Conservation (phyloP, 441 rosid species). For the Geranium incanum region DNA sequence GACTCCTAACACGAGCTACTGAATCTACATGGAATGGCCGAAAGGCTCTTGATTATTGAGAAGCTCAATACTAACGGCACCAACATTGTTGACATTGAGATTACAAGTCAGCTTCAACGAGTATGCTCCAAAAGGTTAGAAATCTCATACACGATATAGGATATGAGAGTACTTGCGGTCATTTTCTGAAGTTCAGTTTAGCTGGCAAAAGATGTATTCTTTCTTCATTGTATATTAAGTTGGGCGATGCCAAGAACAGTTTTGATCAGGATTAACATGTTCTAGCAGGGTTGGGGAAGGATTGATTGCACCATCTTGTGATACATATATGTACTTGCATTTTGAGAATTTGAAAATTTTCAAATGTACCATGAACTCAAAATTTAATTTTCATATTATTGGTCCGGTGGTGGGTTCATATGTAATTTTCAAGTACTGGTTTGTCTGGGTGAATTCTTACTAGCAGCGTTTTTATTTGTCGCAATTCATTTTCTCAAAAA, state of each 20-base stretch:
- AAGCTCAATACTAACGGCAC: constrained; percentile 16
- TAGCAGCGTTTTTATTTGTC: too few species aligned
- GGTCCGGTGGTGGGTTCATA: too few species aligned
- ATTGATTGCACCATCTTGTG: too few species aligned
- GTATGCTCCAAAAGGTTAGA: too few species aligned
- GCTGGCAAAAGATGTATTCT: constrained; percentile 19
- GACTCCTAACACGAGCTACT: not conserved
- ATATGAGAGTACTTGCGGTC: constrained; percentile 12
- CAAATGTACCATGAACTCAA: too few species aligned
- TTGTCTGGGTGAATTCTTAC: too few species aligned
- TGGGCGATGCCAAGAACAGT: constrained; percentile 20
- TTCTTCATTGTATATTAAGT: constrained; percentile 33
- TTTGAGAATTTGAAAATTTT: too few species aligned
- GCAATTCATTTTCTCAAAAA: too few species aligned
- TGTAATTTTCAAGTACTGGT: too few species aligned
- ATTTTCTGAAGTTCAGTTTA: constrained; percentile 7
- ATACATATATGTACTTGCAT: too few species aligned
- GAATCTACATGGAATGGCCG: not conserved
- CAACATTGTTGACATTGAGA: constrained; percentile 2
- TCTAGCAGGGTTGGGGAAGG: too few species aligned
- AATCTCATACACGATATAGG: constrained; percentile 6
- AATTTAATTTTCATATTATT: too few species aligned
- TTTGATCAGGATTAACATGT: constrained; percentile 20
- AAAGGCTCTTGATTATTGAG: constrained; percentile 9
- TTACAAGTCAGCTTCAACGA: not conserved